Percentiles rank a stretch among this genome's conserved stretches.
Conservation (phyloP, 208 protist species). For the Herpetomonas tarakana region DNA sequence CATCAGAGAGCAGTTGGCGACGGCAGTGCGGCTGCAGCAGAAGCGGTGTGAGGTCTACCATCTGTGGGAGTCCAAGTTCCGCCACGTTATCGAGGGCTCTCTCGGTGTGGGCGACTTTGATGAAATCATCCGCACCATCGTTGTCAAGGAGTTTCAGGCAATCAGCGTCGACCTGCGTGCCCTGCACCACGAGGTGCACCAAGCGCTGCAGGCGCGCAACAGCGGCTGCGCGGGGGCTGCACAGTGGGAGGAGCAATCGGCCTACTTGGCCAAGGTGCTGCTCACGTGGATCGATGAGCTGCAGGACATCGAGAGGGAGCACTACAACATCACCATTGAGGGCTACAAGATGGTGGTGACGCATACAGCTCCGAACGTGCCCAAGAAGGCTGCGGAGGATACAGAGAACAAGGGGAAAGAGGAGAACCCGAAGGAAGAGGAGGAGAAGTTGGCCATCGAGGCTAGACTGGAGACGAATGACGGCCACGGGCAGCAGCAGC, state of each 20-base stretch:
- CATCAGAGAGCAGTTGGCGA: not conserved
- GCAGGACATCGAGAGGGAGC: slow-evolving; percentile 50
- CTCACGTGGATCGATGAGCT: slow-evolving; percentile 47
- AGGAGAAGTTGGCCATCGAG: not conserved
- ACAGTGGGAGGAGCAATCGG: not conserved
- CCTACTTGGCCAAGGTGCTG: not conserved
- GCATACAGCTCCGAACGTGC: slow-evolving; percentile 17
- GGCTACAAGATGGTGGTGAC: not conserved
- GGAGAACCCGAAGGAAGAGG: not conserved
- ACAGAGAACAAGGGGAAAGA: not conserved
- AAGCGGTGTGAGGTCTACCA: slow-evolving; percentile 65
- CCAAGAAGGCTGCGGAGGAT: slow-evolving; percentile 10
- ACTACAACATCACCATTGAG: slow-evolving; percentile 44
- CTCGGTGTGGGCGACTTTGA: slow-evolving; percentile 37
- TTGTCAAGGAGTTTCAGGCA: slow-evolving; percentile 55
- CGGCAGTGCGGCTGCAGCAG: slow-evolving; percentile 44
- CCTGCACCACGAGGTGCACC: slow-evolving; percentile 25
- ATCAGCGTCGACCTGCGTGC: slow-evolving; percentile 46
- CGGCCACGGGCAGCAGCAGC: too few relatives aligned
- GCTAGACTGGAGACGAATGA: too few relatives aligned
- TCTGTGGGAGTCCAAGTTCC: slow-evolving; percentile 48
- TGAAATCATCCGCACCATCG: slow-evolving; percentile 24
- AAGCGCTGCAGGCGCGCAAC: not conserved
- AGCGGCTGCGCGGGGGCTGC: not conserved
- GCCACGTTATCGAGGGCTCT: slow-evolving; percentile 38